Evolutionary conservation across 371 early-diverging fungal species (phyloP).

Genomic region (Apophysomyces ossiformis): DNA sequence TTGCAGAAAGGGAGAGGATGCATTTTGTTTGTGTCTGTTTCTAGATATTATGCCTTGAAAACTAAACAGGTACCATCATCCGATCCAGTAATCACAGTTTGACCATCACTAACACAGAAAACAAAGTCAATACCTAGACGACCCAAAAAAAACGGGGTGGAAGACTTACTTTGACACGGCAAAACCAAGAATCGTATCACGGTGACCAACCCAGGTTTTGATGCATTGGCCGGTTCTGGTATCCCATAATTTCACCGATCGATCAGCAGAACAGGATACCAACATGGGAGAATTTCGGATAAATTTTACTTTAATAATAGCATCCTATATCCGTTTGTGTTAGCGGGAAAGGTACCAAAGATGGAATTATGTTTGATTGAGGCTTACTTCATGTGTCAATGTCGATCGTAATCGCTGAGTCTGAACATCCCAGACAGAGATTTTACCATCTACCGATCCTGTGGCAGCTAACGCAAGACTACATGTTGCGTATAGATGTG

Average conservation of each 20-base stretch:
- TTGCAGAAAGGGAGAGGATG: not conserved
- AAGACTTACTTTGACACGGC: conserved; percentile 60
- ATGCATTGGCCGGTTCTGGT: conserved; percentile 74
- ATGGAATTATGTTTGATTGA: too few species aligned
- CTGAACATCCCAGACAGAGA: conserved; percentile 88
- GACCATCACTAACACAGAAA: conserved; percentile 63
- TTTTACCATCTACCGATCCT: conserved; percentile 87
- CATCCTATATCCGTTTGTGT: conserved; percentile 58
- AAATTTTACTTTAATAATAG: conserved; percentile 81
- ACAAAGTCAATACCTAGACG: not conserved
- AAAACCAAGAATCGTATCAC: conserved; percentile 85
- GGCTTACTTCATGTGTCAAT: conserved; percentile 65
- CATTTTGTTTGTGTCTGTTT: not conserved
- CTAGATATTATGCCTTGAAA: conserved; percentile 52
- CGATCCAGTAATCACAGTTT: conserved; percentile 72
- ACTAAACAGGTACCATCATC: conserved; percentile 82
- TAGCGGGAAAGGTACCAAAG: not conserved
- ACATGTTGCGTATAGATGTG: not conserved
- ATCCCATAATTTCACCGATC: conserved; percentile 87
- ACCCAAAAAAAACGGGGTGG: not conserved
- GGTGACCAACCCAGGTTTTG: conserved; percentile 84
- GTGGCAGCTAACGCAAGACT: conserved; percentile 78
- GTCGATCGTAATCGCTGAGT: conserved; percentile 75
- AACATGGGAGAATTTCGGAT: conserved; percentile 69
- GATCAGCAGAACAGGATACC: conserved; percentile 76